Base-by-base conservation (phyloP, 805 yeast species). In the Saccharomycopsis synnaedendra region DNA sequence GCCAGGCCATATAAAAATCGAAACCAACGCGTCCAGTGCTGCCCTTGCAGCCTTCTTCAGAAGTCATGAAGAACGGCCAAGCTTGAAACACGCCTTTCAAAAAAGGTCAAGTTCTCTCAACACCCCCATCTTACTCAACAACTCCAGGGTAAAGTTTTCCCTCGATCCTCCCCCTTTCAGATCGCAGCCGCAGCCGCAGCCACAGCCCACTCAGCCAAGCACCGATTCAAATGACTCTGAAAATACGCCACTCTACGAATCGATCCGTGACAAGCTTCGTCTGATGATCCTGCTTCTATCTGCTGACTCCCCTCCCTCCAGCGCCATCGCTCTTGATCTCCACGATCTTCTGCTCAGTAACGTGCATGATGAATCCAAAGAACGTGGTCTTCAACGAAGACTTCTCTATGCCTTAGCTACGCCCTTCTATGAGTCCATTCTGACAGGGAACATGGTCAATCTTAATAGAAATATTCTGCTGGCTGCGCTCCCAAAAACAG, bases 361-460 rank as follows among this genome's bases (percentile, higher is more conserved):
- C 10, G 67, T 60, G 4, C 54, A 56, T 9, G 56, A 60, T 39
- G 53, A 62, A 31, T 52, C 66, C 19, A 71, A 73, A 52, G 68
- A 69, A 30, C 66, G 67, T 38, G 53, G 63, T 7, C 58, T 77
- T 29, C 69, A 70, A 50, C 67, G 69, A 3, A 72, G 70, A 54
- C 60, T 80, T 4, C 58, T 80, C 9, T 74, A 77, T 58, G 85
- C 86, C 0, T 67, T 81, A 48, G 82, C 88, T 1, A 77, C 82
- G 1, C 86, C 86, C 5, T 78, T 81, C 63, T 55, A 63, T 39
- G 63, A 60, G 34, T 52, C 64, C 7, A 45, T 46, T 8, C 44
- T 49, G 6, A 39, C 54, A 10, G 39, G 46, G 3, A 49, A 49
- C 30, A 49, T 38, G 8, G 33, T 27, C 19, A 51, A 43, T 32